Base-by-base conservation (phyloP, 352 stramenopile genomes). In the Phytophthora cactorum region DNA sequence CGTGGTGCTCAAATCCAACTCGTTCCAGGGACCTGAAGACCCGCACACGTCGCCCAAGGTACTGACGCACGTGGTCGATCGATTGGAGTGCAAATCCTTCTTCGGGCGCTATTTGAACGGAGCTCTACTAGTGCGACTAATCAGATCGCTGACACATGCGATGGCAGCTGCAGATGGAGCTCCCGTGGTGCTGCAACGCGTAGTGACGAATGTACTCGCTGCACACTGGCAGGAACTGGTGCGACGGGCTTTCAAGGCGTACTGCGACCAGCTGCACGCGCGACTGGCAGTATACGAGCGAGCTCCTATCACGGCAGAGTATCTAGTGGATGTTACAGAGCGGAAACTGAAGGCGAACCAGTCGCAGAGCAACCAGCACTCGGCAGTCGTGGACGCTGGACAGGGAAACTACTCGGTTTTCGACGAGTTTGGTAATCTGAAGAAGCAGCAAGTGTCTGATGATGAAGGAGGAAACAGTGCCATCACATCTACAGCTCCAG, bases 391-490 rank as follows among this genome's bases (percentile, higher is more conserved):
- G 55, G 80, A 89, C 45, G 81, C 77, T 52, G 79, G 82, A 5
- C 79, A 90, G 28, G 79, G 78, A 50, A 79, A 83, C 25, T 89
- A 83, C 60, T 91, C 85, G 4, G 74, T 74, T 17, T 93, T 93
- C 43, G 85, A 93, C 60, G 85, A 93, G 70, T 93, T 91, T 63
- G 85, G 85, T 9, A 93, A 93, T 58, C 74, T 93, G 38, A 92
- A 90, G 64, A 81, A 82, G 49, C 69, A 88, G 22, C 27, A 70
- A 29, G 50, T 71, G 49, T 49, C 53, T 8, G 62, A 68, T 14
- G 43, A 57, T 6, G 55, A 57, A 6, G 50, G 29, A 32, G 57
- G 45, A 29, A 59, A 59, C 7, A 63, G 47, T 32, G 38, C 53
- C 10, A 31, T 45, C 11, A 52, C 54, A 32, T 51, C 52, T 9